A percentile compares a stretch with the other conserved stretches of the same genome.
Evolutionary conservation across 495 filamentous ascomycete species (phyloP).

Genomic region (Cryomyces antarcticus): DNA sequence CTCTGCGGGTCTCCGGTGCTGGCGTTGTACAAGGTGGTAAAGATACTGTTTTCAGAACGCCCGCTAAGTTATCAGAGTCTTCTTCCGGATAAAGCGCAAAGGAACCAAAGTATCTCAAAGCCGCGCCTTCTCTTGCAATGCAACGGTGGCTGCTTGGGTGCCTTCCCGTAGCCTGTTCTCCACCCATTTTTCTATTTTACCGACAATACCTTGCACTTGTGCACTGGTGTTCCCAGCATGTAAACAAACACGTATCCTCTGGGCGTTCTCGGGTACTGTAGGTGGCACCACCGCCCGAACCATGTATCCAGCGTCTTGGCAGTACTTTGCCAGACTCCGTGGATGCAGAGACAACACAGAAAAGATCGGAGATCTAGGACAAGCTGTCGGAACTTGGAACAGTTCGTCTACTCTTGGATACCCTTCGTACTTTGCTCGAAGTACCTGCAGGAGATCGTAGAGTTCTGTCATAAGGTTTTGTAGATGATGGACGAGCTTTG

Average conservation of each 20-base stretch:
- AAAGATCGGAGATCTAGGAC: slow-evolving; percentile 20
- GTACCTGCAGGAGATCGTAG: slow-evolving; percentile 1
- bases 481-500: slow-evolving; percentile 5
- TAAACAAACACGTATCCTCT: slow-evolving; percentile 32
- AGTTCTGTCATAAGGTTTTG: slow-evolving; percentile 1
- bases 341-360: slow-evolving; percentile 25
- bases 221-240: slow-evolving; percentile 29
- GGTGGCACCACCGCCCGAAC: slow-evolving; percentile 34
- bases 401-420: neutral
- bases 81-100: neutral
- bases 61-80: neutral
- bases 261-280: slow-evolving; percentile 29
- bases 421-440: neutral
- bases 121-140: neutral
- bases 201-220: slow-evolving; percentile 24
- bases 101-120: neutral
- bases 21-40: too few species aligned
- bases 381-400: neutral
- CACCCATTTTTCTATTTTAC: slow-evolving; percentile 24
- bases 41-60: too few species aligned
- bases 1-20: too few species aligned
- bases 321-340: slow-evolving; percentile 27
- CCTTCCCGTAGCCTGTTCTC: neutral
- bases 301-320: slow-evolving; percentile 28
- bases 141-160: neutral